Conservation (phyloP, 352 stramenopile species). For the Pythium biforme region DNA sequence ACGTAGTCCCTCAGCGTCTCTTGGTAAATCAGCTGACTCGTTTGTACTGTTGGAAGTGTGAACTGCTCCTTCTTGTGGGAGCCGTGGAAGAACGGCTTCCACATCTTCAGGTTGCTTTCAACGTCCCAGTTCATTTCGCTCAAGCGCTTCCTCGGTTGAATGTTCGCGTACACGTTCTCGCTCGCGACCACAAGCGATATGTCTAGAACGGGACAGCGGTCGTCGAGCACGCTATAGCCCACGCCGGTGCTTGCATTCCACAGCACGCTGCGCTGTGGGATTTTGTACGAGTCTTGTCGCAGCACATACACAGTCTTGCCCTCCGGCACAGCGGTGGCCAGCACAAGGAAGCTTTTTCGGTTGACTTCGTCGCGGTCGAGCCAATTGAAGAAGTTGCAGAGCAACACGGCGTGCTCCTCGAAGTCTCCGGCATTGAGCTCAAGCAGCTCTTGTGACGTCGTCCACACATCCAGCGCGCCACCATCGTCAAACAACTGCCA, state of each 20-base stretch:
- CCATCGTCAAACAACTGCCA: slow-evolving; percentile 78
- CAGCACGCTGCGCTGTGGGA: slow-evolving; percentile 55
- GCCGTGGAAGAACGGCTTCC: slow-evolving; percentile 81
- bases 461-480: slow-evolving; percentile 82
- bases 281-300: slow-evolving; percentile 49
- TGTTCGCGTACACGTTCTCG: slow-evolving; percentile 91
- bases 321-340: slow-evolving; percentile 83
- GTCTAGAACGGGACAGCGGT: slow-evolving; percentile 81
- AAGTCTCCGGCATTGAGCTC: slow-evolving; percentile 85
- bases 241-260: slow-evolving; percentile 89
- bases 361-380: slow-evolving; percentile 55
- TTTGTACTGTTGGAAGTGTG: slow-evolving; percentile 51
- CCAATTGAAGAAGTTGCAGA: slow-evolving; percentile 91
- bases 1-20: slow-evolving; percentile 54
- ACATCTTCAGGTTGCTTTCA: slow-evolving; percentile 70
- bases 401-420: slow-evolving; percentile 91
- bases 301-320: slow-evolving; percentile 89
- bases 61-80: slow-evolving; percentile 28
- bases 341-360: slow-evolving; percentile 74
- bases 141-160: slow-evolving; percentile 52
- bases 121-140: slow-evolving; percentile 84
- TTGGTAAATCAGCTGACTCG: slow-evolving; percentile 53
- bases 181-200: slow-evolving; percentile 85
- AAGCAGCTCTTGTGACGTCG: slow-evolving; percentile 89
- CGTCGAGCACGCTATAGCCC: slow-evolving; percentile 71